These are phyloP conservation scores for Fomitopsis pinicola DNA, from an alignment of 1,284 basidiomycete species.

Conservation along the genomic window DNA sequence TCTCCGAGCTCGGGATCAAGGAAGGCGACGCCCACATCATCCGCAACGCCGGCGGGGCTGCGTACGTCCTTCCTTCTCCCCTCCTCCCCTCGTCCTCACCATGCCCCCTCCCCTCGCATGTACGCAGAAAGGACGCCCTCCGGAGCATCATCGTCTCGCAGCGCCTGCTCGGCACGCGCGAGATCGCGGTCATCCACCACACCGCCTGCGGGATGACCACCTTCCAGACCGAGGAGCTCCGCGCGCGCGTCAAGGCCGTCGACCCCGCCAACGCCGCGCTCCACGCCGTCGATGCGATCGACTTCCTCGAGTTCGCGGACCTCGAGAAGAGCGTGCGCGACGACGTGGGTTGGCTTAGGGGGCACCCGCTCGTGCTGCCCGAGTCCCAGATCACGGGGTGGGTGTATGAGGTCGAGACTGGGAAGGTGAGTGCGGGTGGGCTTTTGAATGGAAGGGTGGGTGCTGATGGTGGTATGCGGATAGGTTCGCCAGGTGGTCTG, in stretches of 20 bases:
- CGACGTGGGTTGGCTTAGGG: slow-evolving; percentile 54
- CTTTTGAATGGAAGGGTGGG: not conserved
- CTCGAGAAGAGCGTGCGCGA: slow-evolving; percentile 51
- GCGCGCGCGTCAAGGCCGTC: slow-evolving; percentile 44
- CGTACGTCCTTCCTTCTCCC: slow-evolving; percentile 35
- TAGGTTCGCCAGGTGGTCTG: not conserved
- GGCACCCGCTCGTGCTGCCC: slow-evolving; percentile 49
- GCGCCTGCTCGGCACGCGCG: slow-evolving; percentile 60
- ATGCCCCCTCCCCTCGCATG: too few relatives aligned
- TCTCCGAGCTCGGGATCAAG: slow-evolving; percentile 53
- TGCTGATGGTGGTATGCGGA: not conserved
- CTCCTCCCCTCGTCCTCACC: not conserved
- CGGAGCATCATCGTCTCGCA: slow-evolving; percentile 66
- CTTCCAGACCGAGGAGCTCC: slow-evolving; percentile 49
- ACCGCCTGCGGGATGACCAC: slow-evolving; percentile 68
- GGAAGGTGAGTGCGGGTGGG: slow-evolving; percentile 38
- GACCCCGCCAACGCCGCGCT: slow-evolving; percentile 35
- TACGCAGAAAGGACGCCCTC: slow-evolving; percentile 51
- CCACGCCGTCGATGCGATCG: slow-evolving; percentile 43
- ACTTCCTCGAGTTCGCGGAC: slow-evolving; percentile 55
- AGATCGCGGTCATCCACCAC: slow-evolving; percentile 64
- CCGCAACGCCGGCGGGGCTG: slow-evolving; percentile 61
- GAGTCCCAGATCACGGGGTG: slow-evolving; percentile 57
- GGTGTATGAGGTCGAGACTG: slow-evolving; percentile 62
- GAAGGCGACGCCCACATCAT: slow-evolving; percentile 69